A percentile compares a stretch with the other conserved stretches of the same genome.
Conservation (phyloP, 139 green algal species). For the Chlorella vulgaris region DNA sequence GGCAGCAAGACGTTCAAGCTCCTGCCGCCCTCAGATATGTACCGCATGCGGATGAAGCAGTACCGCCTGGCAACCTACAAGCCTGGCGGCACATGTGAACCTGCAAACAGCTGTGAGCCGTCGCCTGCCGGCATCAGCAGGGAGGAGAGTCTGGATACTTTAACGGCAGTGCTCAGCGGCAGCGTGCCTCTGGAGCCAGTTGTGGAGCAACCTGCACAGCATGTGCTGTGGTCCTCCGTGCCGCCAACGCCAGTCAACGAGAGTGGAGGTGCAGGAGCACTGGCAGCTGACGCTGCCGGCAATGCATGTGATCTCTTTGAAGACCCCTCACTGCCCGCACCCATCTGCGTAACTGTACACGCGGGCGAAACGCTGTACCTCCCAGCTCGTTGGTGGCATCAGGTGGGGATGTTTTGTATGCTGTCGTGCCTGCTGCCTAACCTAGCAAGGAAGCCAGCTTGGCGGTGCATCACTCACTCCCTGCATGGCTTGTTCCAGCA, state of each 20-base stretch:
- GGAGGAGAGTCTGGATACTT: no score
- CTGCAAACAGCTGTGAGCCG: neutral
- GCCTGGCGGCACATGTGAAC: neutral
- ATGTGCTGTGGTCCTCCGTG: slow-evolving; percentile 52
- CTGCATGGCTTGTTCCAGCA: no score
- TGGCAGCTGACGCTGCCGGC: neutral
- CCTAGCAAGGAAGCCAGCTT: no score
- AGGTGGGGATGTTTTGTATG: slow-evolving; percentile 35
- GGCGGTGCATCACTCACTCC: no score
- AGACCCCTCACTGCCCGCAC: slow-evolving; percentile 47
- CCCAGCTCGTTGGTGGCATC: slow-evolving; percentile 78
- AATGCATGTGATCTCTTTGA: slow-evolving; percentile 27
- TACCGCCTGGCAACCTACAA: slow-evolving; percentile 39
- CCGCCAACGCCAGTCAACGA: slow-evolving; percentile 8
- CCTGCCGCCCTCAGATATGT: slow-evolving; percentile 75
- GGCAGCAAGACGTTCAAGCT: slow-evolving; percentile 84
- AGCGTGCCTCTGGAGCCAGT: slow-evolving; percentile 15
- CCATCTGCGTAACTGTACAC: slow-evolving; percentile 52
- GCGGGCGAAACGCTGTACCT: slow-evolving; percentile 81
- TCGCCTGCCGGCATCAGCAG: no score
- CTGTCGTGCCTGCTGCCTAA: no score
- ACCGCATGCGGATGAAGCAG: slow-evolving; percentile 62
- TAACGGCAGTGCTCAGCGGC: neutral
- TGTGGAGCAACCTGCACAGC: slow-evolving; percentile 27
- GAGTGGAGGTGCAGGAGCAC: neutral